These are phyloP conservation scores for Canavalia gladiata DNA, from an alignment of 306 rosid species.

Conservation along the genomic window DNA sequence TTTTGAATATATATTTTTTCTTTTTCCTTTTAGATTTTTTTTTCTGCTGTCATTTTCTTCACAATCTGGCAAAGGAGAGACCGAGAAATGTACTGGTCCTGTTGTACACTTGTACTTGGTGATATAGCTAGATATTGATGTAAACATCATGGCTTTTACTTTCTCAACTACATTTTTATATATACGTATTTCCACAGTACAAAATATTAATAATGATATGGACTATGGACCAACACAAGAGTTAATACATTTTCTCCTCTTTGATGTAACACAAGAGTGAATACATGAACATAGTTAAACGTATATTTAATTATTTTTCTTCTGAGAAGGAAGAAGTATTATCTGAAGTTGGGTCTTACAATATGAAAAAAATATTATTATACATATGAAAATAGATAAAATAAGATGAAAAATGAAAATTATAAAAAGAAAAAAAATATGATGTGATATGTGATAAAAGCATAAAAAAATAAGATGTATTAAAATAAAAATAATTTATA, in stretches of 20 bases:
- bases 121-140: conserved; percentile 40
- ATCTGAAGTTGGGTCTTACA: no score
- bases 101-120: conserved; percentile 50
- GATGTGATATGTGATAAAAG: no score
- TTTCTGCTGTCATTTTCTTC: conserved; percentile 54
- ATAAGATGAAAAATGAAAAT: no score
- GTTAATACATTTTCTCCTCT: not conserved
- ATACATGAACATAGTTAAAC: not conserved
- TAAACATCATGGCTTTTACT: conserved; percentile 43
- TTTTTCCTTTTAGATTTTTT: conserved; percentile 32
- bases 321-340: no score
- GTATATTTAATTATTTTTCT: not conserved
- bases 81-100: conserved; percentile 36
- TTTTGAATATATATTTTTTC: not conserved
- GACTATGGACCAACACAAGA: conserved; percentile 1
- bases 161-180: conserved; percentile 41
- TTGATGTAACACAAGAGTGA: not conserved
- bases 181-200: conserved; percentile 13
- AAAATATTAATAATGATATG: conserved; percentile 21
- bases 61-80: conserved; percentile 55
- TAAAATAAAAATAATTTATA: no score
- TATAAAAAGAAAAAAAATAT: no score
- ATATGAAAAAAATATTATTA: no score
- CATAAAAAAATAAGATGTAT: no score
- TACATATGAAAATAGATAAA: no score